phyloP scores from a whole-genome alignment of 768 basidiomycete genomes.

The Russula brevipes region DNA sequence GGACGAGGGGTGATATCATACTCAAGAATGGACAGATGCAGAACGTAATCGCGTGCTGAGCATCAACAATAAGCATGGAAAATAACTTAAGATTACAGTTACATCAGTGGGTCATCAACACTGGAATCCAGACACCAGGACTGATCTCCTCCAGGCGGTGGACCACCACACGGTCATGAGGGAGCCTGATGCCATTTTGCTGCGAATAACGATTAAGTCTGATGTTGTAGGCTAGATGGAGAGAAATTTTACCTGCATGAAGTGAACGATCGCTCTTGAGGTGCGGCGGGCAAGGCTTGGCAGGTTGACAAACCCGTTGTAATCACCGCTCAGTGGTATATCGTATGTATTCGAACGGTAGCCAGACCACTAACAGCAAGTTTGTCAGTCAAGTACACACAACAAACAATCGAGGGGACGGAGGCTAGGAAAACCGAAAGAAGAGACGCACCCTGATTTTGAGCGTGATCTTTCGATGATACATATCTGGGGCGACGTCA shows the following conservation, averaged over 20 bases:
- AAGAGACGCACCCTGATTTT: slow-evolving; percentile 21
- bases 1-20: not conserved
- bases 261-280: slow-evolving; percentile 24
- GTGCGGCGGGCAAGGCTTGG: slow-evolving; percentile 24
- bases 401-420: no score
- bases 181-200: slow-evolving; percentile 22
- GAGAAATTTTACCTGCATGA: slow-evolving; percentile 16
- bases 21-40: not conserved
- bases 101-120: slow-evolving; percentile 20
- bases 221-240: not conserved
- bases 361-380: slow-evolving; percentile 20
- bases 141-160: slow-evolving; percentile 23
- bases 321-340: slow-evolving; percentile 19
- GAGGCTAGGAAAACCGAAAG: not conserved
- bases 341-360: slow-evolving; percentile 21
- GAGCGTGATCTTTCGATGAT: slow-evolving; percentile 14
- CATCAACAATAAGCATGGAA: slow-evolving; percentile 16
- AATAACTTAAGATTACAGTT: slow-evolving; percentile 15
- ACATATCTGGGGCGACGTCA: slow-evolving; percentile 16
- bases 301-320: slow-evolving; percentile 11
- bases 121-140: slow-evolving; percentile 21
- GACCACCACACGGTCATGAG: slow-evolving; percentile 23
- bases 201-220: not conserved
- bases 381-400: not conserved
- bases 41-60: not conserved